These are phyloP conservation scores for Scleroderma citrinum DNA, from an alignment of 768 basidiomycete genomes.

Conservation along the genomic window DNA sequence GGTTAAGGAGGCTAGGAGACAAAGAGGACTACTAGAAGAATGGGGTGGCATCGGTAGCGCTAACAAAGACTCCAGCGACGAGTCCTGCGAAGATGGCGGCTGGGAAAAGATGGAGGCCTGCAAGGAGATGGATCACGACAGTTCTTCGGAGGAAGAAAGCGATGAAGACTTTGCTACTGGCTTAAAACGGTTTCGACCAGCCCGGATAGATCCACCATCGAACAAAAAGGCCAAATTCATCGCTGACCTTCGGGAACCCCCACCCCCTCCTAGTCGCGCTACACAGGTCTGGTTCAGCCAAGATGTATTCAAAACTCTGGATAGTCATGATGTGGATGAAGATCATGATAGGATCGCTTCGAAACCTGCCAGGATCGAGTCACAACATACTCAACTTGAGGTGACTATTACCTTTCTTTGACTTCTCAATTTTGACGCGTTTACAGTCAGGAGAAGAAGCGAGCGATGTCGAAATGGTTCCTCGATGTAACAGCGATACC, in stretches of 20 bases:
- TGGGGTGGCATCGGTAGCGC: conserved; percentile 66
- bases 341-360: conserved; percentile 10
- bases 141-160: conserved; percentile 50
- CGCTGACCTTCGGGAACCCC: conserved; percentile 37
- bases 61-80: conserved; percentile 24
- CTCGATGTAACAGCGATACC: conserved; percentile 49
- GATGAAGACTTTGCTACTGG: conserved; percentile 26
- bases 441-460: conserved; percentile 15
- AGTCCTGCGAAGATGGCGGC: conserved; percentile 46
- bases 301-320: conserved; percentile 66
- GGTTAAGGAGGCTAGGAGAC: conserved; percentile 69
- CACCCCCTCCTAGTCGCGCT: conserved; percentile 40
- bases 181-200: conserved; percentile 39
- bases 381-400: conserved; percentile 23
- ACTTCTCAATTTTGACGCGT: conserved; percentile 7
- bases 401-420: conserved; percentile 12
- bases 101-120: conserved; percentile 61
- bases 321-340: conserved; percentile 28
- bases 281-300: conserved; percentile 96
- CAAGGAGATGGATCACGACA: conserved; percentile 43
- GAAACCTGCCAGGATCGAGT: conserved; percentile 29
- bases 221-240: conserved; percentile 51
- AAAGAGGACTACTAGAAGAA: conserved; percentile 68
- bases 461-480: conserved; percentile 70
- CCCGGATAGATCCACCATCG: conserved; percentile 15